These are phyloP conservation scores for Lepiota brunneoincarnata DNA, from an alignment of 768 basidiomycete genomes.

Conservation along the genomic window DNA sequence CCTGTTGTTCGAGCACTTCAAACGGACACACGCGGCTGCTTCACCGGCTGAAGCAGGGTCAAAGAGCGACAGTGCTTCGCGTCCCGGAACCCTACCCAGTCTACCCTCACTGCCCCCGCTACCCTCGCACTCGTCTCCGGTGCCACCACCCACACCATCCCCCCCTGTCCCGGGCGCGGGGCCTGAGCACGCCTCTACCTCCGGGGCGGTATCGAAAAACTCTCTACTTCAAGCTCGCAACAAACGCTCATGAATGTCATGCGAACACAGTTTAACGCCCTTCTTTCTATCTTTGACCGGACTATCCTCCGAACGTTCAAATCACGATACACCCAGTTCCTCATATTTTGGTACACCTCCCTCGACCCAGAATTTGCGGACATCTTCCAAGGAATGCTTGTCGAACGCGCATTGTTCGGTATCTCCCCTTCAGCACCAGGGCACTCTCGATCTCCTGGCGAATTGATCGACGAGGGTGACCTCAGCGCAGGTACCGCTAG, in stretches of 20 bases:
- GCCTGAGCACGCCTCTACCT: constrained; percentile 5
- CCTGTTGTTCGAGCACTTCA: constrained; percentile 84
- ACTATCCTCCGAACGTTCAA: constrained; percentile 94
- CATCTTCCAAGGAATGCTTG: constrained; percentile 92
- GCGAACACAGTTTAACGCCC: constrained; percentile 74
- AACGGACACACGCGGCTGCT: constrained; percentile 36
- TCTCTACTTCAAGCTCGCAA: constrained; percentile 21
- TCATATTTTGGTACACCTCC: constrained; percentile 94
- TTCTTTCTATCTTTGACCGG: constrained; percentile 92
- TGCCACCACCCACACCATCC: constrained; percentile 11
- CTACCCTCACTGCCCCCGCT: constrained; percentile 20
- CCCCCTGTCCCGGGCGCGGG: not conserved
- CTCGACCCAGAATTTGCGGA: constrained; percentile 87
- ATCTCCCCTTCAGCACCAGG: constrained; percentile 17
- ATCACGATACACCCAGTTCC: constrained; percentile 95
- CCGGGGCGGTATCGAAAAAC: constrained; percentile 2
- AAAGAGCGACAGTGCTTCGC: constrained; percentile 17
- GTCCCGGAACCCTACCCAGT: constrained; percentile 28
- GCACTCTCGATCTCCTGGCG: constrained; percentile 16
- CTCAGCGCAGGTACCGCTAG: constrained; percentile 15
- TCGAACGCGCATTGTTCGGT: constrained; percentile 78
- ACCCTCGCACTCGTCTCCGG: not conserved
- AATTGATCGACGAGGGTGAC: constrained; percentile 8
- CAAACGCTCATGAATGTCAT: constrained; percentile 23
- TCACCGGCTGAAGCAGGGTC: constrained; percentile 2